Evolutionary conservation across 2,329 filamentous ascomycete genomes (phyloP).

Genomic region (Epichloe gansuensis): DNA sequence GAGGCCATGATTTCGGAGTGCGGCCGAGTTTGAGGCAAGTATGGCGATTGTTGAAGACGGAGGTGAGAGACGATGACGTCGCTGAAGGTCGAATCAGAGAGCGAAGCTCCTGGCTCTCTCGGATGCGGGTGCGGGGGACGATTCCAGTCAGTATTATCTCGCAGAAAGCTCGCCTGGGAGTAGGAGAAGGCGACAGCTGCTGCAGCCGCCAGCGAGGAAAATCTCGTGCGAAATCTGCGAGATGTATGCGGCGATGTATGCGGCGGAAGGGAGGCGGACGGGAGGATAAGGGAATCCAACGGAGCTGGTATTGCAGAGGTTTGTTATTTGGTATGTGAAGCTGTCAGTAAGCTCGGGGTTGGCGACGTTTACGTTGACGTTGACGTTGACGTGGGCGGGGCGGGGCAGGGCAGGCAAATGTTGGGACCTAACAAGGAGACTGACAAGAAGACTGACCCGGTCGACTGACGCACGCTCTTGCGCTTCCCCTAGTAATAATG

Average conservation of each 20-base stretch:
- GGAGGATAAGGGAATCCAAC: neutral
- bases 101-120: neutral
- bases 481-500: neutral
- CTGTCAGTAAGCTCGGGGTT: conserved; percentile 6
- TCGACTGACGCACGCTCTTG: neutral
- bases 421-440: neutral
- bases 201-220: neutral
- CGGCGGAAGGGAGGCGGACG: neutral
- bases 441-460: too few species aligned
- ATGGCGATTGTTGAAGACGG: neutral
- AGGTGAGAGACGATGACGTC: conserved; percentile 1
- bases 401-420: conserved; percentile 3
- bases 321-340: conserved; percentile 3
- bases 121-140: neutral
- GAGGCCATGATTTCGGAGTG: conserved; percentile 50
- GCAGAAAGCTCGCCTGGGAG: neutral
- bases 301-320: conserved; percentile 5
- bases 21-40: neutral
- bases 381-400: conserved; percentile 10
- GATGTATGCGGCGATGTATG: neutral
- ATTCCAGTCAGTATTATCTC: neutral
- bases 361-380: conserved; percentile 10
- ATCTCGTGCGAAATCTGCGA: neutral
- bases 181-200: neutral
- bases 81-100: neutral